Evolutionary conservation across 768 basidiomycete species (phyloP).

Genomic region (Leccinum aurantiacum): DNA sequence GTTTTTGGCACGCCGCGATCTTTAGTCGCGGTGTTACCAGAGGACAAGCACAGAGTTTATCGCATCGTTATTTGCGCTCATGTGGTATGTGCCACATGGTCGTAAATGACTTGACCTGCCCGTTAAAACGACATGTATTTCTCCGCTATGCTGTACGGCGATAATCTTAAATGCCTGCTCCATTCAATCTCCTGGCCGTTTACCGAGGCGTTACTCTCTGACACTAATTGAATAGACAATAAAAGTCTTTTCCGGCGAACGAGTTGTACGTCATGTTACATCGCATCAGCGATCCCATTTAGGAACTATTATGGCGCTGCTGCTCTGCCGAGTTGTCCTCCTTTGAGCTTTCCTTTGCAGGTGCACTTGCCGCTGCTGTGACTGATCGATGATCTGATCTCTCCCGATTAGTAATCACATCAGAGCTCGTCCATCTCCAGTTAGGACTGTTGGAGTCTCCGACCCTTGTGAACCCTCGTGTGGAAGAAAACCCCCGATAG

Average conservation of each 20-base stretch:
- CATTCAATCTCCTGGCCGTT: conserved; percentile 28
- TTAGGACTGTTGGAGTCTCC: conserved; percentile 13
- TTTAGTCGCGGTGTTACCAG: conserved; percentile 8
- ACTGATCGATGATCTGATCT: conserved; percentile 18
- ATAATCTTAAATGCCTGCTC: conserved; percentile 22
- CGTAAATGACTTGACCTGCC: conserved; percentile 14
- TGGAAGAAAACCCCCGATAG: conserved; percentile 14
- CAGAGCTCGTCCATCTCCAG: conserved; percentile 21
- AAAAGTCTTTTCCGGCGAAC: conserved; percentile 15
- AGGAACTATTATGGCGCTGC: conserved; percentile 24
- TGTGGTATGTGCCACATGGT: conserved; percentile 8
- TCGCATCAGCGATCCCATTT: conserved; percentile 19
- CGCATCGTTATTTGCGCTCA: conserved; percentile 13
- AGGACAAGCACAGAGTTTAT: conserved; percentile 14
- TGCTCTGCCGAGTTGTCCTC: conserved; percentile 17
- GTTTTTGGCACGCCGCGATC: conserved; percentile 4
- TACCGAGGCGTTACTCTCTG: conserved; percentile 22
- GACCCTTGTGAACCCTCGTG: conserved; percentile 16
- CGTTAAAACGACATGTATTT: conserved; percentile 9
- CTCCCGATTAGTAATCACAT: conserved; percentile 14
- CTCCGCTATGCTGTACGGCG: conserved; percentile 10
- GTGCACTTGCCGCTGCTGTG: conserved; percentile 7
- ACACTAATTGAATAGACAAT: conserved; percentile 23
- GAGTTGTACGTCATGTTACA: conserved; percentile 22
- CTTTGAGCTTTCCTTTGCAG: conserved; percentile 29